Percentiles rank a stretch among this genome's conserved stretches.
phyloP scores from a whole-genome alignment of 495 filamentous ascomycete genomes.

The Paragyromitra xinjiangensis region DNA sequence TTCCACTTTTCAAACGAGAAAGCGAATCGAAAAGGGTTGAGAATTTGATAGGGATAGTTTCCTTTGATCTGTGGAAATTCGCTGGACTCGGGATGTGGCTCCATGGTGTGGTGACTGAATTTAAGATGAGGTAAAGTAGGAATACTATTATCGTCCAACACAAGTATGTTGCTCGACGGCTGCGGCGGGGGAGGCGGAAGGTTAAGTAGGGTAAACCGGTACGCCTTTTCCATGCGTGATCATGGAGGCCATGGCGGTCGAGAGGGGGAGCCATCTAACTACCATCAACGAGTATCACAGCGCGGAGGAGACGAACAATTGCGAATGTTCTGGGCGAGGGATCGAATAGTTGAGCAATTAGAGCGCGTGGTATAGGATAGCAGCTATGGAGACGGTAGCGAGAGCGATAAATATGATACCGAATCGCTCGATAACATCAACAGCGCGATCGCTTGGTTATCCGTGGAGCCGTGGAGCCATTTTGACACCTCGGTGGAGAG shows the following conservation, averaged over 20 bases:
- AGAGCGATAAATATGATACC: constrained; percentile 2
- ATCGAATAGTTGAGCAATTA: constrained; percentile 16
- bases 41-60: constrained; percentile 48
- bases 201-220: constrained; percentile 26
- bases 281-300: constrained; percentile 30
- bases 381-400: not conserved
- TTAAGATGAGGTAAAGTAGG: constrained; percentile 50
- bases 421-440: constrained; percentile 12
- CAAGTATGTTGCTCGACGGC: constrained; percentile 53
- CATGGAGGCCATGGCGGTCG: constrained; percentile 53
- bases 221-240: constrained; percentile 47
- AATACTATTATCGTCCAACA: constrained; percentile 48
- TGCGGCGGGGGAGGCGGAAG: constrained; percentile 56
- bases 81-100: constrained; percentile 45
- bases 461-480: not conserved
- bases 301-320: constrained; percentile 1
- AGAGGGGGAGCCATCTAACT: constrained; percentile 51
- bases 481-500: constrained; percentile 14
- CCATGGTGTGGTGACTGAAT: constrained; percentile 48
- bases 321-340: constrained; percentile 9
- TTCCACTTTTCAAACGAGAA: constrained; percentile 28
- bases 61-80: constrained; percentile 20
- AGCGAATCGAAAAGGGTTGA: constrained; percentile 45
- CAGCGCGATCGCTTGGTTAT: constrained; percentile 13
- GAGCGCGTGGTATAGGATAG: not conserved